phyloP scores from a whole-genome alignment of 2,329 filamentous ascomycete species.

The Paracorniculantispora psalliotae region DNA sequence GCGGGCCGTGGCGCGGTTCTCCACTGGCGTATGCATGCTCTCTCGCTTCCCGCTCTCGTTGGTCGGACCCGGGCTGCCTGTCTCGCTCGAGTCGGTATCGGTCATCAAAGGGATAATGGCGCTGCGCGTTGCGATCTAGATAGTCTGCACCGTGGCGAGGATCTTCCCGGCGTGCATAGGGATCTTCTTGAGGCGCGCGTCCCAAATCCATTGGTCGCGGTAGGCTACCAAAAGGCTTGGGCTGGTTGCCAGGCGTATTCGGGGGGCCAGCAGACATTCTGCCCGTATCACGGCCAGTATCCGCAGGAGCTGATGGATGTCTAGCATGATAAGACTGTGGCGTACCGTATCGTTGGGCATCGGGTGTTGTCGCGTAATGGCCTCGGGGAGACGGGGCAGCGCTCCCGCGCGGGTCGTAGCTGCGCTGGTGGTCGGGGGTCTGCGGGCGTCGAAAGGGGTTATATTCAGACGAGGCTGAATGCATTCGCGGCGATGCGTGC shows the following conservation, averaged over 20 bases:
- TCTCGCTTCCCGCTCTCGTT: slow-evolving; percentile 38
- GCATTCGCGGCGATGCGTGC: slow-evolving; percentile 53
- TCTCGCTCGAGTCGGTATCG: slow-evolving; percentile 48
- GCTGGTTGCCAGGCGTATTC: slow-evolving; percentile 47
- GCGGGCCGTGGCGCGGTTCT: slow-evolving; percentile 39
- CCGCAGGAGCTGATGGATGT: slow-evolving; percentile 43
- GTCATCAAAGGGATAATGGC: slow-evolving; percentile 46
- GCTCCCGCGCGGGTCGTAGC: slow-evolving; percentile 45
- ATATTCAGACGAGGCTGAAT: slow-evolving; percentile 53
- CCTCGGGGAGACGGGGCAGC: slow-evolving; percentile 45
- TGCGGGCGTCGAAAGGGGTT: slow-evolving; percentile 61
- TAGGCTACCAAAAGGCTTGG: slow-evolving; percentile 43
- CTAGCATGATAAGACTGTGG: slow-evolving; percentile 51
- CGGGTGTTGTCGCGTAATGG: slow-evolving; percentile 52
- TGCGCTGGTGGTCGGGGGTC: slow-evolving; percentile 64
- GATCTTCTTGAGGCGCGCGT: slow-evolving; percentile 35
- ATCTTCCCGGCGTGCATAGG: slow-evolving; percentile 48
- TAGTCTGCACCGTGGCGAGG: slow-evolving; percentile 41
- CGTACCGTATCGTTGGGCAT: slow-evolving; percentile 52
- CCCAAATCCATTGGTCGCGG: slow-evolving; percentile 44
- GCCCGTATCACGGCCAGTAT: slow-evolving; percentile 37
- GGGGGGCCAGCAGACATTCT: slow-evolving; percentile 38
- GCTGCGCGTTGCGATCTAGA: slow-evolving; percentile 45
- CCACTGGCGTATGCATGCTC: slow-evolving; percentile 46
- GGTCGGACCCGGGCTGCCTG: slow-evolving; percentile 39